phyloP scores from a whole-genome alignment of 371 early-diverging fungal species.

The Lichtheimia corymbifera region DNA sequence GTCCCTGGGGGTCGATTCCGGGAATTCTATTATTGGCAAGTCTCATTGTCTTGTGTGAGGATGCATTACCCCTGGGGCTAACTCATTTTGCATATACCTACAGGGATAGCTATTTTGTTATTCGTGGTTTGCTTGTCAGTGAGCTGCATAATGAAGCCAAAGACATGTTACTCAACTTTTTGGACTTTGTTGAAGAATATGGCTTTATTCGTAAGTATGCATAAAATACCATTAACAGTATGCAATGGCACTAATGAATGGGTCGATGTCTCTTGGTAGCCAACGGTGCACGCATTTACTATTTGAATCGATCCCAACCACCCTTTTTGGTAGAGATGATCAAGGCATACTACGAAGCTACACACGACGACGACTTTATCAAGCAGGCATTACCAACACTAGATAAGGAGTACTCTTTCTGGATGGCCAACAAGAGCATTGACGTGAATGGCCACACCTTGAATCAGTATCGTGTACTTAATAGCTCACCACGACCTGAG shows the following conservation, averaged over 20 bases:
- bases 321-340: conserved; percentile 83
- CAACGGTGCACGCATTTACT: conserved; percentile 87
- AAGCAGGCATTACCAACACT: conserved; percentile 53
- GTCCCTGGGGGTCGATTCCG: conserved; percentile 92
- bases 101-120: conserved; percentile 81
- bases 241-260: not conserved
- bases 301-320: conserved; percentile 86
- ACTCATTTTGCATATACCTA: not conserved
- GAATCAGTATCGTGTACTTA: conserved; percentile 61
- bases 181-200: conserved; percentile 66
- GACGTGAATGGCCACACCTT: conserved; percentile 21
- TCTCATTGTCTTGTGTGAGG: not conserved
- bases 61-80: too few species aligned
- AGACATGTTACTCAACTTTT: conserved; percentile 71
- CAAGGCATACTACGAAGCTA: conserved; percentile 54
- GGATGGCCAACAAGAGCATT: conserved; percentile 62
- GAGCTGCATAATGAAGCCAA: conserved; percentile 60
- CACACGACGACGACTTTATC: conserved; percentile 57
- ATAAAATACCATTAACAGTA: conserved; percentile 2
- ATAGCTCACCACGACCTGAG: conserved; percentile 75
- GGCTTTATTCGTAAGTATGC: conserved; percentile 77
- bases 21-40: conserved; percentile 88
- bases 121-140: conserved; percentile 76
- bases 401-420: conserved; percentile 71
- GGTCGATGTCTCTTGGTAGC: conserved; percentile 29